Percentiles rank a stretch among this genome's conserved stretches.
Conservation (phyloP, 2,329 filamentous ascomycete genomes). For the Colletotrichum sublineola region DNA sequence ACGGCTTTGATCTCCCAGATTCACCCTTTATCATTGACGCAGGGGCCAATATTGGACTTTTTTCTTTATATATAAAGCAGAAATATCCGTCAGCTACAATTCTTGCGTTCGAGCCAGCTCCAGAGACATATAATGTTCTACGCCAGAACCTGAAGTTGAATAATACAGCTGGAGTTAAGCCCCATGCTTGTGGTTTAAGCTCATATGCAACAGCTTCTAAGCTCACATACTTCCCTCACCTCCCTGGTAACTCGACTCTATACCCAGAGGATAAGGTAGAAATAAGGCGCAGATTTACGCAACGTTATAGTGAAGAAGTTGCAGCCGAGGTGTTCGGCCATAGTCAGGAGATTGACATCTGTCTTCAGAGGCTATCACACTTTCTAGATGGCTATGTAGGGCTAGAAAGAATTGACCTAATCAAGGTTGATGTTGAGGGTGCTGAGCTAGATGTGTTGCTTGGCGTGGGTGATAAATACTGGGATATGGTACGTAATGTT, state of each 20-base stretch:
- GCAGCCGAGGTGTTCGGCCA: conserved; percentile 14
- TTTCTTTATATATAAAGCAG: conserved; percentile 46
- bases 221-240: neutral
- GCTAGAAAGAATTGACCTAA: conserved; percentile 44
- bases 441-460: conserved; percentile 45
- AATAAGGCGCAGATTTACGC: neutral
- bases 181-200: conserved; percentile 41
- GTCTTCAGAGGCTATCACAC: conserved; percentile 43
- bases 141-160: conserved; percentile 44
- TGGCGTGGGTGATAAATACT: conserved; percentile 45
- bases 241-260: conserved; percentile 43
- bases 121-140: conserved; percentile 41
- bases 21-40: conserved; percentile 45
- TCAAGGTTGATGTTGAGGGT: conserved; percentile 49
- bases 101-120: conserved; percentile 47
- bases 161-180: conserved; percentile 30
- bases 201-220: neutral
- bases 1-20: conserved; percentile 34
- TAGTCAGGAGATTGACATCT: conserved; percentile 40
- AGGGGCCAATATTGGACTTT: conserved; percentile 47
- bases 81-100: conserved; percentile 45
- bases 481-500: conserved; percentile 43
- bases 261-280: conserved; percentile 39
- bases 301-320: conserved; percentile 11
- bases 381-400: conserved; percentile 38